phyloP scores from a whole-genome alignment of 2,329 filamentous ascomycete species.

The Sporothrix brunneoviolacea region DNA sequence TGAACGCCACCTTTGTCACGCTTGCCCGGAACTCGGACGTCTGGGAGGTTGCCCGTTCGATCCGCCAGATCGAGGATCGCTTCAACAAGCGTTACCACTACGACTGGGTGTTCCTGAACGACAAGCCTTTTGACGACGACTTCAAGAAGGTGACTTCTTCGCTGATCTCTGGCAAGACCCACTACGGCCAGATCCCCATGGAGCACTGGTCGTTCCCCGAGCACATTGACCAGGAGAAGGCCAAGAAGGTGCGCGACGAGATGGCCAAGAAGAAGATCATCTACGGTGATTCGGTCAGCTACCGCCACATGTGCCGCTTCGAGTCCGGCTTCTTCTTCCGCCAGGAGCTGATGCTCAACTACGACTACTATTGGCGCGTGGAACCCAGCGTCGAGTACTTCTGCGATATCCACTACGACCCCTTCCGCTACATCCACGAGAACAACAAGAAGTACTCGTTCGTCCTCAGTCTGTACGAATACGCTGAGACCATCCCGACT shows the following conservation, averaged over 20 bases:
- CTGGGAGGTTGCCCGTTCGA: constrained; percentile 95
- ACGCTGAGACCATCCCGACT: constrained; percentile 90
- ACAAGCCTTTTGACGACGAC: constrained; percentile 83
- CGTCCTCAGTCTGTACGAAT: constrained; percentile 91
- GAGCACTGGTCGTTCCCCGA: constrained; percentile 98
- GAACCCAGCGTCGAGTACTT: constrained; percentile 95
- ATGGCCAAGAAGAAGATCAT: constrained; percentile 96
- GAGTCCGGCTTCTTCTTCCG: constrained; percentile 99
- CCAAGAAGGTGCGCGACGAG: constrained; percentile 81
- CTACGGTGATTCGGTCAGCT: constrained; percentile 94
- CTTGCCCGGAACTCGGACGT: constrained; percentile 88
- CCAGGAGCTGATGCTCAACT: constrained; percentile 86
- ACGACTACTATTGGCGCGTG: constrained; percentile 99
- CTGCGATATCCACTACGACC: constrained; percentile 93
- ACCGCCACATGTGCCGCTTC: constrained; percentile 98
- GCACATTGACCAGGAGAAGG: constrained; percentile 93
- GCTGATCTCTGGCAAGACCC: constrained; percentile 85
- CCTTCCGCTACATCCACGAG: constrained; percentile 94
- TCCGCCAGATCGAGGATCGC: constrained; percentile 92
- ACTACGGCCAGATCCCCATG: constrained; percentile 80
- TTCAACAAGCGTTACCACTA: constrained; percentile 97
- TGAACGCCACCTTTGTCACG: constrained; percentile 97
- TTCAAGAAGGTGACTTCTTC: constrained; percentile 90
- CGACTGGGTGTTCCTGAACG: constrained; percentile 98
- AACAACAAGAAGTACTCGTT: constrained; percentile 98